Base-by-base conservation (phyloP, 345 rosid genomes). In the Luvunga scandens region DNA sequence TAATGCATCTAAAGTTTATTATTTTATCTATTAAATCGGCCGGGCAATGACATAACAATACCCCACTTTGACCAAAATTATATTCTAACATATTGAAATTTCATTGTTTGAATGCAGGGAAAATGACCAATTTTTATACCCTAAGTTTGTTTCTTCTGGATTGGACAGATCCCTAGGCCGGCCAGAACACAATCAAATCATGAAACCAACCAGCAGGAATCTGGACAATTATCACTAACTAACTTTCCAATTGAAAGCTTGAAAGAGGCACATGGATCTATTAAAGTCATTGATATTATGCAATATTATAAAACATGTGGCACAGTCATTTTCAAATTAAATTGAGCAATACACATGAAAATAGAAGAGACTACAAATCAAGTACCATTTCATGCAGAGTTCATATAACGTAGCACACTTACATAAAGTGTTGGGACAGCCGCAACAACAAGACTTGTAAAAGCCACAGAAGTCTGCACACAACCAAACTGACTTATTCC, bases 401-500 rank as follows among this genome's bases (percentile, higher is more conserved):
- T 74, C 55, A 71, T 22, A 57, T 8, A 27, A 53, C 2, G 34
- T 19, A 1, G 14, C 71, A 57, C 27, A 89, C 97, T 92, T 89
- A 95, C 99, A 78, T 70, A 9, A 76, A 95, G 91, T 27, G 98
- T 88, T 21, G 99, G 98, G 61, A 93, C 75, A 30, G 97, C 90
- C n/a, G 94, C 88, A 78, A 91, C 56, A 22, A 92, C 95, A 64
- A 96, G 82, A 85, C 97, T 86, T 60, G 92, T 84, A 84, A 95
- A 90, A 33, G 99, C 97, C 73, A 93, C 83, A 55, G 90, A 89
- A 75, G 98, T 88, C 98, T 95, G 97, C 87, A 87, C 16, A 73
- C 33, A 78, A 59, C 9, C 27, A 77, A 80, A 68, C 22, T 50
- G 28, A 74, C 24, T 16, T 50, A 66, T 61, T 78, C 38, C 16